Percentiles rank a stretch among this genome's conserved stretches.
phyloP scores from a whole-genome alignment of 108 stramenopile species.

The Mayamaea pseudoterrestris region DNA sequence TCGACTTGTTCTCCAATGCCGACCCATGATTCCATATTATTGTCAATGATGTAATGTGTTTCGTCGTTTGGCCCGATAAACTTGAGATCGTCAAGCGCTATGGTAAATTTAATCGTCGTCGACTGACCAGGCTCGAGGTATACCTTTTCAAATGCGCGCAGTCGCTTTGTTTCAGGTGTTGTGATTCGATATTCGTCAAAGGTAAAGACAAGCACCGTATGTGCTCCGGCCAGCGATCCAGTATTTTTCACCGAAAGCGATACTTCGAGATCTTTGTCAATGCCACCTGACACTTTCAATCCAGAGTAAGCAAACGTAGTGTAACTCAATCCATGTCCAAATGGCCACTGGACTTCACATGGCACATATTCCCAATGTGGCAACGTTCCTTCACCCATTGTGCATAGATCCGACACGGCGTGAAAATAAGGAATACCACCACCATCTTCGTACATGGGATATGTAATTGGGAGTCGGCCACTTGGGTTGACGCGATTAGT shows the following conservation, averaged over 20 bases:
- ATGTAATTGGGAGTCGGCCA: slow-evolving; percentile 44
- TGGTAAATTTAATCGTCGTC: slow-evolving; percentile 7
- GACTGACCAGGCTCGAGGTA: slow-evolving; percentile 22
- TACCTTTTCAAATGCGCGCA: slow-evolving; percentile 33
- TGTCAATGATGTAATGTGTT: slow-evolving; percentile 32
- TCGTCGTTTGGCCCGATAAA: slow-evolving; percentile 51
- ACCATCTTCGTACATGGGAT: slow-evolving; percentile 40
- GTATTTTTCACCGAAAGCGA: slow-evolving; percentile 26
- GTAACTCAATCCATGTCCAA: slow-evolving; percentile 54
- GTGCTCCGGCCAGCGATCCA: slow-evolving; percentile 20
- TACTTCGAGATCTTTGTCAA: slow-evolving; percentile 12
- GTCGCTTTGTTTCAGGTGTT: slow-evolving; percentile 54
- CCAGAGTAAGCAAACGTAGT: slow-evolving; percentile 26
- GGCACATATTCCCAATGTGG: slow-evolving; percentile 38
- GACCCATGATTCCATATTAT: slow-evolving; percentile 25
- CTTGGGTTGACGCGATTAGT: slow-evolving; percentile 37
- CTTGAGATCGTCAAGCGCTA: slow-evolving; percentile 23
- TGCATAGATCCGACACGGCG: slow-evolving; percentile 41
- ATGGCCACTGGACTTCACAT: slow-evolving; percentile 52
- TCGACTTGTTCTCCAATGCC: slow-evolving; percentile 30
- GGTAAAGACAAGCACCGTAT: slow-evolving; percentile 34
- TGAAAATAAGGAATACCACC: slow-evolving; percentile 44
- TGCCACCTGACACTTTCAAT: slow-evolving; percentile 9
- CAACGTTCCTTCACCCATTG: slow-evolving; percentile 14
- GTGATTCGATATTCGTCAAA: slow-evolving; percentile 40